phyloP scores from a whole-genome alignment of 495 filamentous ascomycete species.

The Aspergillus nanangensis region DNA sequence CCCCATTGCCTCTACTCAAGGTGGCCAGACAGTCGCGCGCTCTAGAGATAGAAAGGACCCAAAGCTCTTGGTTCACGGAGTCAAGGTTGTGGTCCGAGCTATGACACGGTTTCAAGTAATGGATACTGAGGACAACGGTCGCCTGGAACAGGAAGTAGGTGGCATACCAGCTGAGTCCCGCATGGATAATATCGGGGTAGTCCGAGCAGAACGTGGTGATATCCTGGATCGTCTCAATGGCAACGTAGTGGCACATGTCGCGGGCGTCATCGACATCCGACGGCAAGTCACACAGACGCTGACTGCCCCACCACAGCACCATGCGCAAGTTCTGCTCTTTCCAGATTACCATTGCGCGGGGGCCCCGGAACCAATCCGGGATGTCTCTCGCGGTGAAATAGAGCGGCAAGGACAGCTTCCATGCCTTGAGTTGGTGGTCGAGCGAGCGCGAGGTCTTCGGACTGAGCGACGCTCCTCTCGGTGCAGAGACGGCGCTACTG shows the following conservation, averaged over 20 bases:
- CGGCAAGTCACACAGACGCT: slow-evolving; percentile 11
- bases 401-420: slow-evolving; percentile 15
- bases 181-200: slow-evolving; percentile 9
- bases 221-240: slow-evolving; percentile 18
- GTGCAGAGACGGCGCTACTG: slow-evolving; percentile 7
- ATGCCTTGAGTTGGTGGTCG: slow-evolving; percentile 15
- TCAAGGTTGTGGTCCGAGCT: not conserved
- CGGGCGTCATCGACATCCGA: slow-evolving; percentile 16
- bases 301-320: slow-evolving; percentile 22
- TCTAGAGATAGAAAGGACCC: slow-evolving; percentile 11
- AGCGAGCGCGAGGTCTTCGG: slow-evolving; percentile 12
- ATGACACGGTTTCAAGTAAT: slow-evolving; percentile 7
- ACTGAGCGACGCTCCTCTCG: slow-evolving; percentile 5
- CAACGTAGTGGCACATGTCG: slow-evolving; percentile 14
- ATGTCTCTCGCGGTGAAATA: slow-evolving; percentile 15
- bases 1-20: slow-evolving; percentile 9
- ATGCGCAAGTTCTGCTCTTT: slow-evolving; percentile 26
- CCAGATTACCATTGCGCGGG: slow-evolving; percentile 16
- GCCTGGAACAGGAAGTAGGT: slow-evolving; percentile 22
- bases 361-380: slow-evolving; percentile 18
- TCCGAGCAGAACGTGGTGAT: slow-evolving; percentile 12
- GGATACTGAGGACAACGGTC: slow-evolving; percentile 14
- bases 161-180: slow-evolving; percentile 16
- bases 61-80: slow-evolving; percentile 11
- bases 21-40: slow-evolving; percentile 11